phyloP scores from a whole-genome alignment of 1,284 basidiomycete species.

The Malassezia dermatis region DNA sequence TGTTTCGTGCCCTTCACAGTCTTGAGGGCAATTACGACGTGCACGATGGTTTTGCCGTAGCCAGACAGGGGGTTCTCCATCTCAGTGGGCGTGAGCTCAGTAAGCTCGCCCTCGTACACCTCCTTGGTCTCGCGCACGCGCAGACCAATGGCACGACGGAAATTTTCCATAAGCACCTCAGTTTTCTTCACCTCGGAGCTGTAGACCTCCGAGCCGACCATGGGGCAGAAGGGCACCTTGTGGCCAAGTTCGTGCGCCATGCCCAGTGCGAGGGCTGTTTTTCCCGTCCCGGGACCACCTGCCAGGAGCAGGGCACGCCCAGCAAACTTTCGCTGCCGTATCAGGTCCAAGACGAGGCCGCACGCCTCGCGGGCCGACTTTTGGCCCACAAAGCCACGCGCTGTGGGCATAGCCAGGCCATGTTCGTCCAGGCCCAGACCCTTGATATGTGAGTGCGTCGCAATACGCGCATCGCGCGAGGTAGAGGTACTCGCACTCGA shows the following conservation, averaged over 20 bases:
- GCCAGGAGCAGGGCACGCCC: constrained; percentile 76
- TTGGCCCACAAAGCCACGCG: constrained; percentile 85
- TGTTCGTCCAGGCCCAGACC: constrained; percentile 81
- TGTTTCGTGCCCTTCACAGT: constrained; percentile 98
- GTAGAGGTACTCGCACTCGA: constrained; percentile 4
- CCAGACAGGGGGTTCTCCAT: constrained; percentile 54
- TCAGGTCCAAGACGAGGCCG: constrained; percentile 78
- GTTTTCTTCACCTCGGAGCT: constrained; percentile 98
- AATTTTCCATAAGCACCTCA: constrained; percentile 90
- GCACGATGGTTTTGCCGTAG: constrained; percentile 95
- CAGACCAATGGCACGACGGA: constrained; percentile 83
- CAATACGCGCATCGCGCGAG: constrained; percentile 55
- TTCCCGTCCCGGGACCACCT: constrained; percentile 82
- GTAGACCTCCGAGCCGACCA: constrained; percentile 96
- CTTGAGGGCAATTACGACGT: constrained; percentile 91
- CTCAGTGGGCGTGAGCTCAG: constrained; percentile 82
- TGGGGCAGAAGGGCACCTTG: constrained; percentile 95
- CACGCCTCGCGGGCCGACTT: constrained; percentile 83
- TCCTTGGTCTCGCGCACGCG: constrained; percentile 72
- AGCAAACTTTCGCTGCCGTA: constrained; percentile 82
- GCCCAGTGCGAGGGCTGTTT: constrained; percentile 88
- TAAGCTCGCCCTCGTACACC: constrained; percentile 96
- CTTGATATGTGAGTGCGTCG: constrained; percentile 88
- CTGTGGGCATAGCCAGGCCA: constrained; percentile 59
- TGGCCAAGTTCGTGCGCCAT: constrained; percentile 85